Evolutionary conservation across 208 protist genomes (phyloP).

Genomic region (Acanthamoeba royreba): DNA sequence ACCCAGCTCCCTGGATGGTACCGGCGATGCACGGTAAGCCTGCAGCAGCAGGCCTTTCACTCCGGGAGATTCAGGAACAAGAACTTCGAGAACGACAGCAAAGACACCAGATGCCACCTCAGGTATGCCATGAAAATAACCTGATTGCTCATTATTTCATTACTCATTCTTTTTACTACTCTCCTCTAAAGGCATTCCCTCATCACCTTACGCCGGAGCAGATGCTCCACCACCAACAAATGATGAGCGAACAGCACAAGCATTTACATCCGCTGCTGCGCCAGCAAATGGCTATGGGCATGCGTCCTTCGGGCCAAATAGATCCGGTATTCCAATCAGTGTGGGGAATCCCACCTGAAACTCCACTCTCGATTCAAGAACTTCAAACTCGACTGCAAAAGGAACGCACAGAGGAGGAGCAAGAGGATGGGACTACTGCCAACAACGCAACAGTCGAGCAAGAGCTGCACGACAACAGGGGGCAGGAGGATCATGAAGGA

Average conservation of each 20-base stretch:
- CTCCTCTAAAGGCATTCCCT: background rate
- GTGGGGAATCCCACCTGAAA: background rate
- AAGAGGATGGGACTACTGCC: background rate
- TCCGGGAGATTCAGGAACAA: conserved; percentile 8
- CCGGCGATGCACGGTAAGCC: background rate
- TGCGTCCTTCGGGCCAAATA: background rate
- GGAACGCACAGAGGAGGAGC: background rate
- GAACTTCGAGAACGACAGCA: background rate
- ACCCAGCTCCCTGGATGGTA: background rate
- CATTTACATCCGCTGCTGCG: background rate
- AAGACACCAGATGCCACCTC: background rate
- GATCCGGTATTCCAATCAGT: background rate
- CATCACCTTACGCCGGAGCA: background rate
- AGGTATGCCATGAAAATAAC: background rate
- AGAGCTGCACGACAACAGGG: background rate
- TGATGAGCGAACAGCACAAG: conserved; percentile 1
- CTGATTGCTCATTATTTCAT: background rate
- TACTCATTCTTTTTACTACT: background rate
- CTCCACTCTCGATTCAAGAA: background rate
- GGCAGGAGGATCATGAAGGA: background rate
- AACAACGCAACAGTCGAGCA: background rate
- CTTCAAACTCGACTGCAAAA: background rate
- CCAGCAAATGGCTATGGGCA: background rate
- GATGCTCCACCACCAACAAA: conserved; percentile 17
- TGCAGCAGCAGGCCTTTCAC: background rate